Base-by-base conservation (phyloP, 345 rosid genomes). In the Dipteronia dyeriana region DNA sequence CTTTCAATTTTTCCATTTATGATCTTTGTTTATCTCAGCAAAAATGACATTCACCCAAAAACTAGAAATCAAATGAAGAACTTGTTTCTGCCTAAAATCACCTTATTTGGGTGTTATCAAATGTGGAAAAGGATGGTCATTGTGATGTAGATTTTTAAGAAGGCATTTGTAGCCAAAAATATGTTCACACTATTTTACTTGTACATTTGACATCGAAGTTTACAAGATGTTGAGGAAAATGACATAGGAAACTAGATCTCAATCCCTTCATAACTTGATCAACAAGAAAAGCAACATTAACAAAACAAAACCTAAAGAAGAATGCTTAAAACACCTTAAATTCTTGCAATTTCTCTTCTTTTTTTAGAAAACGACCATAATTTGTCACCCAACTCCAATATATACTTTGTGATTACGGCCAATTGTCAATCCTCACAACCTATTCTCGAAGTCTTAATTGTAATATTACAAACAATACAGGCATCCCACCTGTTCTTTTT, bases 11-110 rank as follows among this genome's bases (percentile, higher is more conserved):
- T 26, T 51, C 23, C 11, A 68, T 9, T 16, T 74, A 57, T 80
- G 60, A 78, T 41, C 20, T 39, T 29, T 60, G 10, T 54, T 77
- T 39, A 19, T 68, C 82, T 17, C 84, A 95, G 99, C 41, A 89
- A 80, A 85, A 94, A 82, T 75, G 97, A 92, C 75, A n/a, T n/a
- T n/a, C n/a, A n/a, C n/a, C n/a, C n/a, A n/a, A n/a, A n/a, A n/a
- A n/a, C n/a, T 29, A 29, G 31, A 29, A 29, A 29, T 29, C 31
- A 29, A 29, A 29, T 29, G 31, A 29, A 29, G 31, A 29, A 29
- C 38, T 34, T 34, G 38, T 34, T 34, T 34, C 31, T 29, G 31
- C 31, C 3, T 29, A 29, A 29, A 29, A 29, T 29, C 31, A 29
- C 31, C 31, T 29, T 29, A 29, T 29, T 29, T 29, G 31, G 56